Percentiles rank a stretch among this genome's conserved stretches.
Conservation (phyloP, 208 protist species). For the Leishmania mexicana region DNA sequence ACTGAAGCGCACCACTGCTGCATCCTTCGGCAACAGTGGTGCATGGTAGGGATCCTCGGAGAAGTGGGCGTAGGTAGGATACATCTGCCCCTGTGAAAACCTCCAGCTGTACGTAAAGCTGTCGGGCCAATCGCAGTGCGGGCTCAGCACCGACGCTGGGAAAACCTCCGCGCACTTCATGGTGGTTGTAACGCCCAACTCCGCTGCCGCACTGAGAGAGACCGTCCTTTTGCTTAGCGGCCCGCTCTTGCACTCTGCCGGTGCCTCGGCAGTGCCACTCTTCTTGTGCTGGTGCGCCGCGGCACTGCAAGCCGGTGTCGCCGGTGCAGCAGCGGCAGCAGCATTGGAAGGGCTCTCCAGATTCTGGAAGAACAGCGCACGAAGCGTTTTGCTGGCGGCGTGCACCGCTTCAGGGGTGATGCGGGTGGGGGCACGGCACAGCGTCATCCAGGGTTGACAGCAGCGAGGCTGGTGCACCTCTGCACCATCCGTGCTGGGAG, state of each 20-base stretch:
- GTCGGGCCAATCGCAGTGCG: constrained; percentile 75
- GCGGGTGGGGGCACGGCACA: constrained; percentile 36
- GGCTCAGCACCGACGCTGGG: constrained; percentile 41
- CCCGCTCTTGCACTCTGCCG: background rate
- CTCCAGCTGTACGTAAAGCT: constrained; percentile 69
- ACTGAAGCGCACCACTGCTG: constrained; percentile 58
- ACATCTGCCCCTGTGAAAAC: constrained; percentile 51
- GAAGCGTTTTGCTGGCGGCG: constrained; percentile 32
- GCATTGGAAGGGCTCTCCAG: constrained; percentile 9
- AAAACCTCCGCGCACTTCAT: constrained; percentile 53
- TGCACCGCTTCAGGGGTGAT: constrained; percentile 35
- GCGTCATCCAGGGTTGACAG: constrained; percentile 27
- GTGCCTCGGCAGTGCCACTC: background rate
- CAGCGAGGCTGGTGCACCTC: background rate
- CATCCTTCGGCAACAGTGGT: constrained; percentile 68
- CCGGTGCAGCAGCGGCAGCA: background rate
- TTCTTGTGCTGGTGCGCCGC: background rate
- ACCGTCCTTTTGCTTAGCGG: constrained; percentile 17
- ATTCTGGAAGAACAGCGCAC: constrained; percentile 38
- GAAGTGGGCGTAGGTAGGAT: constrained; percentile 57
- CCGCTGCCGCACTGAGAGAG: constrained; percentile 12
- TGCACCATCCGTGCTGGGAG: background rate
- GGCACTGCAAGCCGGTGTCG: background rate
- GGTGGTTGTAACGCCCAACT: constrained; percentile 26
- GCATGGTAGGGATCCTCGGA: constrained; percentile 79